Base-by-base conservation (phyloP, 257 asterid species). In the Thymus mandschuricus region DNA sequence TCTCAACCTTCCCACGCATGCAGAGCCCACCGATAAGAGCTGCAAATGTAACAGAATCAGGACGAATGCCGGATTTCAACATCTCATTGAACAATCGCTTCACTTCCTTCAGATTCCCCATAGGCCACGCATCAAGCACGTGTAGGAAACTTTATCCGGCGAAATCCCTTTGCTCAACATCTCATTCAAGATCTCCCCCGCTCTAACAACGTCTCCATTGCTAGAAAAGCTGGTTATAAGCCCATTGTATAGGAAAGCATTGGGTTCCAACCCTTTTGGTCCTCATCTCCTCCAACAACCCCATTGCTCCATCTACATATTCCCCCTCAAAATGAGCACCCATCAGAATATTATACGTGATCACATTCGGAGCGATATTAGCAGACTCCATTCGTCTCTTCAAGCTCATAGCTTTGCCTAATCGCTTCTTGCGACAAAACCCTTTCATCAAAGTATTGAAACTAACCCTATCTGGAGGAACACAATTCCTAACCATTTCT, bases 361-460 rank as follows among this genome's bases (percentile, higher is more conserved):
- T 44, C 69, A 74, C 65, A 77, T 78, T 49, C 27, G 93, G 92
- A 72, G 28, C 69, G 44, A 77, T 45, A 68, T 64, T 69, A 35
- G 76, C 81, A 69, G 46, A 10, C 58, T 88, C 96, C 96, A 88
- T 90, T 77, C 79, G 75, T 67, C 29, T 67, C 86, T 78, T 85
- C 46, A 88, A 66, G 50, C 51, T 66, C 77, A 84, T 71, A 67
- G 96, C 97, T 60, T 84, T 70, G 0, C 61, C 54, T 46, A 88
- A 38, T 66, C 81, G 88, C 83, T 65, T 84, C 65, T 66, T 87
- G 65, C 80, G 83, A 70, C 92, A 88, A n/a, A 15, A 85, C 38
- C 96, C 96, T 70, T 81, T 83, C 10, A 88, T 75, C 82, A 88
- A 58, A 5, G 91, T 87, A 62, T 89, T 89, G 61, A 76, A 86